Base-by-base conservation (phyloP, 108 stramenopile genomes). In the Conticribra guillardii region DNA sequence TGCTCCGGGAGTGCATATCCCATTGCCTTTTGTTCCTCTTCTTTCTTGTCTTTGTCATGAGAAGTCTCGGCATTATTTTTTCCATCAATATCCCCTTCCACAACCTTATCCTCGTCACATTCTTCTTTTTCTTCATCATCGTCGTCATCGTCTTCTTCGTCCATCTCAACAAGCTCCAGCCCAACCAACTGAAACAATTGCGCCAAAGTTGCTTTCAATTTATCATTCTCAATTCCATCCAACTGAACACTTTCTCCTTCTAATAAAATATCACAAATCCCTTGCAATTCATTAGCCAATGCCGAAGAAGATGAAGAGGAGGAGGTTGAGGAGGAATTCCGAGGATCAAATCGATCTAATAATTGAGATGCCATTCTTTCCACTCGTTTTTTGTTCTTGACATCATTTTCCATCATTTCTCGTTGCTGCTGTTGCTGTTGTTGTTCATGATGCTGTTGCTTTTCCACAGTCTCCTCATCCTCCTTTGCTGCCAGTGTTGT, bases 91-190 rank as follows among this genome's bases (percentile, higher is more conserved):
- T 91, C 88, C 15, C 74, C 74, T 33, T 84, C 87, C 74, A 87
- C 53, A 19, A 50, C 58, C 4, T 73, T 64, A 33, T 57, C 18
- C 11, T 23, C 33, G 45, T 58, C 34, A 18, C 50, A 56, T 15
- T 51, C 41, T 16, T 47, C 60, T 11, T 54, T 50, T 23, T 34
- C 23, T 31, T 58, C 74, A 45, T 81, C 85, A 34, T 81, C 83
- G 3, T 83, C 74, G 27, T 77, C 84, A 17, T 83, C 85, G 29
- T 77, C 71, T 15, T 89, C 92, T 14, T 79, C 76, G 21, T 84
- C 90, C 73, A 87, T 92, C 69, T 88, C 90, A 29, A 80, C 76
- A 17, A 84, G 60, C 55, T 76, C 89, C 59, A 95, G 51, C n/a
- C 88, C 88, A 48, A 82, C 84, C 26, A 67, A 60, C 18, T 63